These are phyloP conservation scores for Fusarium pseudoanthophilum DNA, from an alignment of 2,329 filamentous ascomycete species.

Conservation along the genomic window DNA sequence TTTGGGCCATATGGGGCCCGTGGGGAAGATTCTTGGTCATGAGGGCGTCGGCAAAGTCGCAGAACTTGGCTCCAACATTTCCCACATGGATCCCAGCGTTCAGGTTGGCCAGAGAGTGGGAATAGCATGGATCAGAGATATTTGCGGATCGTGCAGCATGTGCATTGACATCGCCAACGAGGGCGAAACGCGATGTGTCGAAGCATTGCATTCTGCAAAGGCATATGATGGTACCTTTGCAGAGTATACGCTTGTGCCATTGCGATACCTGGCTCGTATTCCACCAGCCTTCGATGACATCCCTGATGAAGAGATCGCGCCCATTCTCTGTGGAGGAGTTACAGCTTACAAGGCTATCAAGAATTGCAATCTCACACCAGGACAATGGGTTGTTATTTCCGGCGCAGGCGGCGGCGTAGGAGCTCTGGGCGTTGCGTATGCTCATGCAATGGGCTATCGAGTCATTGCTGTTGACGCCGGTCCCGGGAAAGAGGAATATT, in stretches of 20 bases:
- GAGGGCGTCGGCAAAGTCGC: constrained; percentile 57
- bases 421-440: constrained; percentile 53
- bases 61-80: constrained; percentile 50
- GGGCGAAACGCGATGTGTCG: constrained; percentile 50
- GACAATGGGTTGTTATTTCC: constrained; percentile 51
- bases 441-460: constrained; percentile 54
- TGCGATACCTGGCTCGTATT: constrained; percentile 47
- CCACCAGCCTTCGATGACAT: constrained; percentile 40
- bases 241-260: constrained; percentile 51
- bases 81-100: constrained; percentile 35
- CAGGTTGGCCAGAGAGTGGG: constrained; percentile 51
- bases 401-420: constrained; percentile 56
- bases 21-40: constrained; percentile 53
- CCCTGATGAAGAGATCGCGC: constrained; percentile 52
- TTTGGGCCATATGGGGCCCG: constrained; percentile 50
- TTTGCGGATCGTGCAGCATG: constrained; percentile 48
- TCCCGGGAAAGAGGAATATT: constrained; percentile 46
- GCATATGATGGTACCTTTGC: constrained; percentile 53
- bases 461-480: constrained; percentile 54
- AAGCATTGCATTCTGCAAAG: constrained; percentile 47
- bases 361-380: constrained; percentile 45
- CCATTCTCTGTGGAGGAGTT: constrained; percentile 56
- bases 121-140: constrained; percentile 53
- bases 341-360: constrained; percentile 57
- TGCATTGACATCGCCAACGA: constrained; percentile 47